Percentiles rank a stretch among this genome's conserved stretches.
Evolutionary conservation across 1,284 basidiomycete species (phyloP).

Genomic region (Irpex lacteus): DNA sequence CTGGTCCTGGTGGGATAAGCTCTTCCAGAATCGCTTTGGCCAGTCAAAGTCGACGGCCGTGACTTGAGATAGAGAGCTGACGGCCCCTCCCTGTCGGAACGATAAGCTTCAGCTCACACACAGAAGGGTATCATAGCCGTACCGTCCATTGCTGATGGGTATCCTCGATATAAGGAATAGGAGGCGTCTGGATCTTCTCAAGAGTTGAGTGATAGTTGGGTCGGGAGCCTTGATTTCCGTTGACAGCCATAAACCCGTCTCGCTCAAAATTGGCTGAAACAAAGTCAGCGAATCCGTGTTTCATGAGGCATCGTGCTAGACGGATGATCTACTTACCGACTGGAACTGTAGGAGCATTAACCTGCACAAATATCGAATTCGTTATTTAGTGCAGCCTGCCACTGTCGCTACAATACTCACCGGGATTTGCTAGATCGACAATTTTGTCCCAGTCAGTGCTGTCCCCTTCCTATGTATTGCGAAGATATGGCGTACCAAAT

Average conservation of each 20-base stretch:
- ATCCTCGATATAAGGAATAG: constrained; percentile 35
- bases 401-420: constrained; percentile 10
- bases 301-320: neutral
- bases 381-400: neutral
- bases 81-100: constrained; percentile 27
- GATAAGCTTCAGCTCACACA: neutral
- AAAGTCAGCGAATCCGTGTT: neutral
- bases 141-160: constrained; percentile 34
- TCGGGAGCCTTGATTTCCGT: constrained; percentile 29
- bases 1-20: constrained; percentile 36
- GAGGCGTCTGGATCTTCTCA: constrained; percentile 27
- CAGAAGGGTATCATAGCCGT: constrained; percentile 8
- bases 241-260: constrained; percentile 26
- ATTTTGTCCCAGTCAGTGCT: neutral
- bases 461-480: neutral
- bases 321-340: constrained; percentile 18
- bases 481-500: constrained; percentile 17
- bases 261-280: constrained; percentile 39
- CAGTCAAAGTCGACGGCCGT: constrained; percentile 43
- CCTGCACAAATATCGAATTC: constrained; percentile 9
- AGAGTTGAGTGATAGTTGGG: constrained; percentile 30
- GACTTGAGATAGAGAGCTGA: constrained; percentile 29
- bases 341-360: constrained; percentile 25
- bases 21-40: constrained; percentile 38
- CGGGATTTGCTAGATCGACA: constrained; percentile 24